phyloP scores from a whole-genome alignment of 345 rosid genomes.

The Euphorbia peplus region DNA sequence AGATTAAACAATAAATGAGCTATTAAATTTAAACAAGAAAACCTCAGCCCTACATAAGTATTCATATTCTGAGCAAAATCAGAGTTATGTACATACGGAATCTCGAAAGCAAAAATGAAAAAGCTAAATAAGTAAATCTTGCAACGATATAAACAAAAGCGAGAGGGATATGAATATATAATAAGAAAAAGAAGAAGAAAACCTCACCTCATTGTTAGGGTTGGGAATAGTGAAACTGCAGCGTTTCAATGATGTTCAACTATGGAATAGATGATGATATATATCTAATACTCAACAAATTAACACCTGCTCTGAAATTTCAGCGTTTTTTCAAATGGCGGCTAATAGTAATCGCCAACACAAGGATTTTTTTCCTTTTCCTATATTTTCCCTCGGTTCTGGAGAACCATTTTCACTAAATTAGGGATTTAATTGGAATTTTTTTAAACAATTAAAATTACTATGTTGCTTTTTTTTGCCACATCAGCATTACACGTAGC shows the following conservation, averaged over 20 bases:
- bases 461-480: not conserved
- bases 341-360: not conserved
- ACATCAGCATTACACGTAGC: slow-evolving; percentile 1
- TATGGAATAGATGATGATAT: too few species aligned
- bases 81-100: not conserved
- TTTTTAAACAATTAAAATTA: not conserved
- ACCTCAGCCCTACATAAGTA: not conserved
- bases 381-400: not conserved
- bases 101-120: not conserved
- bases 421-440: not conserved
- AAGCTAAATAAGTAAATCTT: not conserved
- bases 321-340: too few species aligned
- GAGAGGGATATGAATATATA: not conserved
- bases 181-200: not conserved
- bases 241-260: not conserved
- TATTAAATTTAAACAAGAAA: not conserved
- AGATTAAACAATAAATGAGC: not conserved
- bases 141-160: not conserved
- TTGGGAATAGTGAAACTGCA: not conserved
- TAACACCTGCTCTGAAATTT: not conserved
- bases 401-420: not conserved
- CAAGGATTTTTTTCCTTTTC: not conserved
- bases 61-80: not conserved
- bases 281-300: not conserved
- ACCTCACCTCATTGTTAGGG: slow-evolving; percentile 20